phyloP scores from a whole-genome alignment of 202 grass and related monocot species.

The Cymbopogon flexuosus region DNA sequence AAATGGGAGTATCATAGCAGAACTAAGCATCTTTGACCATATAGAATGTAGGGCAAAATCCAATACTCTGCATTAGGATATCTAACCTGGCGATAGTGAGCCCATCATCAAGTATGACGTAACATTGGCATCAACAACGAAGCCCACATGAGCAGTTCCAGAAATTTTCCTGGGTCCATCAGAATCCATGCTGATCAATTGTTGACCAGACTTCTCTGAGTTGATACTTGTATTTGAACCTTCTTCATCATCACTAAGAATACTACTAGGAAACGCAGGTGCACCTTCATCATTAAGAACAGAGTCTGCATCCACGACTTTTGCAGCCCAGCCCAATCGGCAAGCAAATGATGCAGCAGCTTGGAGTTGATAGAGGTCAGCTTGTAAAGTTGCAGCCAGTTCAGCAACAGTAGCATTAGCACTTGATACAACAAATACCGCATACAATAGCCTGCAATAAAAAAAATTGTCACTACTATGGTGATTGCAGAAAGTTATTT shows the following conservation, averaged over 20 bases:
- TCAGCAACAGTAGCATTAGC: constrained; percentile 95
- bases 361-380: constrained; percentile 81
- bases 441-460: constrained; percentile 78
- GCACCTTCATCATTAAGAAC: constrained; percentile 55
- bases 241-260: constrained; percentile 94
- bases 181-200: constrained; percentile 43
- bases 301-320: constrained; percentile 70
- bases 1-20: background rate
- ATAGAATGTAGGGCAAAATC: background rate
- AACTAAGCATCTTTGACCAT: background rate
- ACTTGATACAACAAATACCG: constrained; percentile 96
- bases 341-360: constrained; percentile 97
- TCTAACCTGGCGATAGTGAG: constrained; percentile 88
- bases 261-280: constrained; percentile 47
- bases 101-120: constrained; percentile 99
- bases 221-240: constrained; percentile 80
- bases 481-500: constrained; percentile 17
- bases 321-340: constrained; percentile 81
- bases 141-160: constrained; percentile 74
- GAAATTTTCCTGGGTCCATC: constrained; percentile 59
- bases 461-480: constrained; percentile 34
- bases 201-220: constrained; percentile 73
- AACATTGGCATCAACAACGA: constrained; percentile 98
- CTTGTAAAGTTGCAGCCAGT: constrained; percentile 89
- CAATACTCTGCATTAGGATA: background rate